Percentiles rank a stretch among this genome's conserved stretches.
These are phyloP conservation scores for Skeletonema costatum DNA, from an alignment of 108 stramenopile genomes.

Conservation along the genomic window DNA sequence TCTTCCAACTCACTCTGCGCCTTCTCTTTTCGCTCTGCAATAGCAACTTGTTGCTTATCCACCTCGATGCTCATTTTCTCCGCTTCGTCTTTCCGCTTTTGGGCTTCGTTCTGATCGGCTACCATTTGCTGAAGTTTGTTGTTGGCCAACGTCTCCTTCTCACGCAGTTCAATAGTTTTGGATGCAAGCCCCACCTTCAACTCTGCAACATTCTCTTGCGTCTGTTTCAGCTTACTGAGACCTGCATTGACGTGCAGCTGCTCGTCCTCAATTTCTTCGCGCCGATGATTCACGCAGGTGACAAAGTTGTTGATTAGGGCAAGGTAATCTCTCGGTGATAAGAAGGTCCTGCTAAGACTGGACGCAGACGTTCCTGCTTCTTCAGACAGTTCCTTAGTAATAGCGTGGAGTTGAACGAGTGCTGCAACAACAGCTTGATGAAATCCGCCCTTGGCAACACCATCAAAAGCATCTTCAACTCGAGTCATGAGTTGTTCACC, in stretches of 20 bases:
- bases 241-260: conserved; percentile 97
- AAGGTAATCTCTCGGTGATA: conserved; percentile 96
- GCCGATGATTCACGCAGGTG: conserved; percentile 71
- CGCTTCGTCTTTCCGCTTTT: conserved; percentile 91
- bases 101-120: conserved; percentile 96
- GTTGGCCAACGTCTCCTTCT: conserved; percentile 92
- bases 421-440: conserved; percentile 95
- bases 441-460: conserved; percentile 54
- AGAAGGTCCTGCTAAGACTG: conserved; percentile 77
- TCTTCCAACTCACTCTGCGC: conserved; percentile 94
- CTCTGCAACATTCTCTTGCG: conserved; percentile 93
- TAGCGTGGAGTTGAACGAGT: conserved; percentile 87
- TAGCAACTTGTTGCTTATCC: conserved; percentile 72
- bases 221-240: conserved; percentile 91
- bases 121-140: conserved; percentile 98
- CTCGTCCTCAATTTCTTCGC: conserved; percentile 91
- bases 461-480: conserved; percentile 73
- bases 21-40: conserved; percentile 86
- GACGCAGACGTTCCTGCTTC: conserved; percentile 50
- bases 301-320: conserved; percentile 95
- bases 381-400: conserved; percentile 74
- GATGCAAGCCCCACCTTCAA: conserved; percentile 80
- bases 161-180: conserved; percentile 79
- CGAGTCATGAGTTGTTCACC: conserved; percentile 71
- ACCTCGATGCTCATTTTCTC: conserved; percentile 91